Evolutionary conservation across 2,329 filamentous ascomycete species (phyloP), one percentile per base, ranked within the genome.

Genomic region (Epichloe uncinata): DNA sequence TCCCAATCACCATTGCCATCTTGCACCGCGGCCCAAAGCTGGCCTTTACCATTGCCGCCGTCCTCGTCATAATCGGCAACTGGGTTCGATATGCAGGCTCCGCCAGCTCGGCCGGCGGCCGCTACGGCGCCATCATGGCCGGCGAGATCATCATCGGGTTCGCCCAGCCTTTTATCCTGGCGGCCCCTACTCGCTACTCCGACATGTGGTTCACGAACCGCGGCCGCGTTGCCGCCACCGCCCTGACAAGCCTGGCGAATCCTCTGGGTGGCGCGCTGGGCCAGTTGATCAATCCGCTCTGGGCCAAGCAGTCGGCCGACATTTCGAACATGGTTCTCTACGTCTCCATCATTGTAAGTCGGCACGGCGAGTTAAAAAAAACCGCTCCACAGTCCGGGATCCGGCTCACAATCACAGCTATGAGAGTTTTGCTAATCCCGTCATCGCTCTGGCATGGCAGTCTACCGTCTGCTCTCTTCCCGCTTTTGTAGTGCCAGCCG

Each of bases 161-260:
- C 38, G 82, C 88, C 1, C 93, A 98, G 63, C 90, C 93, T 0
- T 97, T 97, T 64, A 87, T 95, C 12, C 78, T 97, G 9, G 82
- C 85, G 6, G 88, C 91, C 0, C 91, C 93, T 0, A 91, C 93
- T 0, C 75, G 87, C 54, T 98, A 95, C 67, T 93, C 87, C 49
- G 90, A 96, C 63, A 72, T 95, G 52, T 97, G 93, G 93, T 97
- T 97, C 68, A 90, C 87, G 2, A 82, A 85, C 58, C 71, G 74
- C 11, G 91, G 90, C 7, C 80, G 93, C 49, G 86, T 95, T 12
- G 84, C 85, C 49, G 91, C 91, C 16, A 97, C 91, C 1, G 93
- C 91, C 1, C 61, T 95, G 36, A 83, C 84, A 20, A 90, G 82
- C 53, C 69, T 97, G 51, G 87, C 91, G 4, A 97, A 96, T 65